Evolutionary conservation across 129 eudicot species (phyloP), one percentile per base, ranked within the genome.

Genomic region (Pittosporum tobira): DNA sequence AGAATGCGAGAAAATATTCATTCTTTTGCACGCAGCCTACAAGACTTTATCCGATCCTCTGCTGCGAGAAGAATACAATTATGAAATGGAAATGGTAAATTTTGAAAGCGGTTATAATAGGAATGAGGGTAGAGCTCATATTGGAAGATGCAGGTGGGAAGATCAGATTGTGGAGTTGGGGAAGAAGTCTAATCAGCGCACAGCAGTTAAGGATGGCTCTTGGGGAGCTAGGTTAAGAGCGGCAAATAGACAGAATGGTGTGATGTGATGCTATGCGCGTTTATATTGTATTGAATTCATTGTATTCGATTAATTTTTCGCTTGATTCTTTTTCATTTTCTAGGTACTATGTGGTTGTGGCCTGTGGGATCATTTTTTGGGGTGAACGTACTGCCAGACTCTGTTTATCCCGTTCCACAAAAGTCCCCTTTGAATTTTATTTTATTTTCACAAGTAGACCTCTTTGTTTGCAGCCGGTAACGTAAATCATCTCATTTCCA

Each of bases 11-110:
- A 77, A 64, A 63, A 65, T 64, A 46, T 81, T 81, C 2, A 16
- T 81, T 15, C 78, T 74, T 71, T 16, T 78, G 40, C 66, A 66
- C 1, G 57, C 57, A 49, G 88, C 88, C 1, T 77, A 81, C 28
- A 78, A 81, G 63, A 72, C 78, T 24, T 74, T 81, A 14, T 71
- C 81, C 8, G 88, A 81, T 64, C 88, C 84, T n/a, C 57, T 44
- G 24, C 59, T 26, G 9, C 71, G 75, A 24, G 42, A 59, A 29
- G 67, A 75, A 58, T 75, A 75, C 10, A 74, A 75, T 58, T 57
- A 26, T 51, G 44, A 47, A 10, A 74, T 53, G 65, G 73, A 8
- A 15, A 2, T 44, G 22, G 3, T 6, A 3, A 44, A n/a, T 4
- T 14, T 5, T 44, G 20, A 44, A 16, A 44, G 11, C 45, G 11